Conservation (phyloP, 176 grass and related monocot genomes). For the Rhipidocladum racemiflorum region DNA sequence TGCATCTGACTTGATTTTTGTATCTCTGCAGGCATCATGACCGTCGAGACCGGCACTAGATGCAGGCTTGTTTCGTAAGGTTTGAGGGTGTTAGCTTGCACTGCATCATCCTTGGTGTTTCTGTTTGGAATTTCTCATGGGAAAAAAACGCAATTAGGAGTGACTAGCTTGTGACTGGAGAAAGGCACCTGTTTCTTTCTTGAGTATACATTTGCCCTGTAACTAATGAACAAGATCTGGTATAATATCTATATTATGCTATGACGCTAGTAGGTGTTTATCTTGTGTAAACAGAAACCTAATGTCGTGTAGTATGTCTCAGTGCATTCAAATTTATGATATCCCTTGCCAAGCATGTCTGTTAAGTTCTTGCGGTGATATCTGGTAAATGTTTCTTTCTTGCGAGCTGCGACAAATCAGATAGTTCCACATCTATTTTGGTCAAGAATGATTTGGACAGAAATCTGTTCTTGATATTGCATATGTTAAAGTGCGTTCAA, state of each 20-base stretch:
- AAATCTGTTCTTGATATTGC: background rate
- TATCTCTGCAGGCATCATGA: constrained; percentile 31
- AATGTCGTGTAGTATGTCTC: background rate
- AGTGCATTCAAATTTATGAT: background rate
- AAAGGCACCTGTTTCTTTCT: background rate
- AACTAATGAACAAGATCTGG: background rate
- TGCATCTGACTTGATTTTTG: constrained; percentile 15
- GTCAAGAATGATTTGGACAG: background rate
- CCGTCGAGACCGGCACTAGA: constrained; percentile 29
- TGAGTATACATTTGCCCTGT: background rate
- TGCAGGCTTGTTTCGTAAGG: background rate
- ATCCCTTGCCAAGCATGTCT: background rate
- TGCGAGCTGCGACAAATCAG: background rate
- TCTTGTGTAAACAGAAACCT: background rate
- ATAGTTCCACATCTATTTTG: background rate
- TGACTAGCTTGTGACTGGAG: background rate
- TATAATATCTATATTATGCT: background rate
- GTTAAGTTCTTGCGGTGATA: background rate
- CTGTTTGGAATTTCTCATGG: background rate
- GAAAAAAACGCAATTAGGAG: background rate
- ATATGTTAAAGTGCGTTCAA: too few species aligned
- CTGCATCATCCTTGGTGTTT: background rate
- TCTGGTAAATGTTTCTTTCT: background rate
- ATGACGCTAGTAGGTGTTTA: background rate
- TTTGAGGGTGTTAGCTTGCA: background rate